Conservation (phyloP, 2,329 filamentous ascomycete genomes). For the Ophiostoma ulmi region DNA sequence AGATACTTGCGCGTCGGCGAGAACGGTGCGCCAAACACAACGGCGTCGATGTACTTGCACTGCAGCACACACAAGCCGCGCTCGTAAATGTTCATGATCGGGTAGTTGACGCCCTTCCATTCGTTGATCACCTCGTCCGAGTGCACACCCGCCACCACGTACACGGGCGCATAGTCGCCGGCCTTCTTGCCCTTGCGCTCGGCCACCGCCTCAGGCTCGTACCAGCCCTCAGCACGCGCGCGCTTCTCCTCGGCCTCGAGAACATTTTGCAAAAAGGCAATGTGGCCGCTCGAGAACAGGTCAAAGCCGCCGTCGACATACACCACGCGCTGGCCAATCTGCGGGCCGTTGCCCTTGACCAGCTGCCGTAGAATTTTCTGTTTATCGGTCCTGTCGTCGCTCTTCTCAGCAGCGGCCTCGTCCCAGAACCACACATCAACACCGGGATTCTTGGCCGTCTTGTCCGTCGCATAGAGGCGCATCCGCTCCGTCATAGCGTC, state of each 20-base stretch:
- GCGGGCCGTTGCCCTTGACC: conserved; percentile 65
- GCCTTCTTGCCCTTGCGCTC: conserved; percentile 53
- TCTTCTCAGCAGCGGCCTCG: conserved; percentile 5
- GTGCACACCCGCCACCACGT: conserved; percentile 89
- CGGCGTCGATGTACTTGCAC: conserved; percentile 85
- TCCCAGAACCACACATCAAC: conserved; percentile 83
- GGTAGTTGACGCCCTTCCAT: conserved; percentile 97
- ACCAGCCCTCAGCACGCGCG: conserved; percentile 68
- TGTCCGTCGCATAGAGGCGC: conserved; percentile 79
- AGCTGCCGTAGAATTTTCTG: conserved; percentile 42
- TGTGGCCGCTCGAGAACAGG: conserved; percentile 93
- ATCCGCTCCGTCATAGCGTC: conserved; percentile 71
- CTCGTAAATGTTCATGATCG: conserved; percentile 99
- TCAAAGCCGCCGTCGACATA: conserved; percentile 98
- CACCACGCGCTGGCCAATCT: conserved; percentile 74
- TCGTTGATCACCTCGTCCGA: conserved; percentile 92
- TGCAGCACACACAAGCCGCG: conserved; percentile 91
- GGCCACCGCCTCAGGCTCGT: conserved; percentile 56
- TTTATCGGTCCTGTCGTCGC: not conserved
- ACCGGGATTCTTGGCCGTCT: conserved; percentile 70
- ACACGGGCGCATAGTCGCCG: conserved; percentile 79
- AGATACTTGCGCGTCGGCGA: conserved; percentile 77
- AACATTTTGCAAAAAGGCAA: conserved; percentile 84
- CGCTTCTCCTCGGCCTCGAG: conserved; percentile 65
- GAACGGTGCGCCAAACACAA: conserved; percentile 87